phyloP scores from a whole-genome alignment of 805 yeast species.

The Yarrowia porcina region DNA sequence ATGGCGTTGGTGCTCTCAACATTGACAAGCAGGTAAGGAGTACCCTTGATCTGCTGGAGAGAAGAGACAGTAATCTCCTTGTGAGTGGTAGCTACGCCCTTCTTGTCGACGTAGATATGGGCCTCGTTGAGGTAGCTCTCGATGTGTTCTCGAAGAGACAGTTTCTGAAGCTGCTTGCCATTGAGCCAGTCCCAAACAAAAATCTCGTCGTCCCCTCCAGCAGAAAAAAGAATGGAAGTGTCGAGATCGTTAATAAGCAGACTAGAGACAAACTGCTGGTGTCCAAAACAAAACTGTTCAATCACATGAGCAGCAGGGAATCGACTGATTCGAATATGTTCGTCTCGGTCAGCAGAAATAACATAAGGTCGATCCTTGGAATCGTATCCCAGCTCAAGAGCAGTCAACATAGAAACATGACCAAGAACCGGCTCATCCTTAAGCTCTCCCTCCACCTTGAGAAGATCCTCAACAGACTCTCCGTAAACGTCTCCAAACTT shows the following conservation, averaged over 20 bases:
- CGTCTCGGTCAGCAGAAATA: slow-evolving; percentile 90
- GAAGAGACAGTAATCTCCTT: slow-evolving; percentile 32
- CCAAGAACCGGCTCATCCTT: slow-evolving; percentile 72
- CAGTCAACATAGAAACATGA: slow-evolving; percentile 96
- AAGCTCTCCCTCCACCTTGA: slow-evolving; percentile 35
- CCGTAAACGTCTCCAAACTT: slow-evolving; percentile 94
- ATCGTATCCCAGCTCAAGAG: slow-evolving; percentile 48
- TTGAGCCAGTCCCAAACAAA: slow-evolving; percentile 77
- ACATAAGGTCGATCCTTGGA: slow-evolving; percentile 51
- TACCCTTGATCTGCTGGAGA: slow-evolving; percentile 38
- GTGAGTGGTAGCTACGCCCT: slow-evolving; percentile 14
- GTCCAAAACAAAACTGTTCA: slow-evolving; percentile 83
- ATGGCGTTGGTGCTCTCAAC: slow-evolving; percentile 33
- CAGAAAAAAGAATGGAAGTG: slow-evolving; percentile 59
- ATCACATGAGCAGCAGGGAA: slow-evolving; percentile 77
- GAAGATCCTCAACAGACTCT: slow-evolving; percentile 30
- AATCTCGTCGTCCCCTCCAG: slow-evolving; percentile 84
- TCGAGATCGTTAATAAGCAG: slow-evolving; percentile 56
- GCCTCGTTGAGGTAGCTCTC: slow-evolving; percentile 48
- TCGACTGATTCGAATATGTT: slow-evolving; percentile 81
- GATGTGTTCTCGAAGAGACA: slow-evolving; percentile 47
- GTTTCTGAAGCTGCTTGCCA: slow-evolving; percentile 47
- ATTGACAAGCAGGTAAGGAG: slow-evolving; percentile 37
- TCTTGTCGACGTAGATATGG: slow-evolving; percentile 51
- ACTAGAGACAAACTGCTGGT: slow-evolving; percentile 72